Evolutionary conservation across 1,284 basidiomycete species (phyloP), one percentile per base, ranked within the genome.

Genomic region (Apiotrichum veenhuisii): DNA sequence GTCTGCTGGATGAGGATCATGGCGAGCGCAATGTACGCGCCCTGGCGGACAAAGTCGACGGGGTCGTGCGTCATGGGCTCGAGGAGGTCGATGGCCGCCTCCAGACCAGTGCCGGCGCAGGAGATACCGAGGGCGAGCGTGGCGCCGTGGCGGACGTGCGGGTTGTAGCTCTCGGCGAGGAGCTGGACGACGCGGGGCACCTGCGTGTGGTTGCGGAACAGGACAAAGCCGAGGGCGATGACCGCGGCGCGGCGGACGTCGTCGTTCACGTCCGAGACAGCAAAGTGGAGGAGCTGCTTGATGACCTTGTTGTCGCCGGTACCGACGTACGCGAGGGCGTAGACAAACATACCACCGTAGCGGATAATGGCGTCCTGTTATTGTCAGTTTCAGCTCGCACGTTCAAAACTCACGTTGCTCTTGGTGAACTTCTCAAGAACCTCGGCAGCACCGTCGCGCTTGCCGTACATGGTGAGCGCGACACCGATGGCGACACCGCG

Each of bases 31-130:
- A 95, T 86, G 77, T 93, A 91, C 4, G 94, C 93, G n/a, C 93
- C 93, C 78, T 98, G 94, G 25, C 93, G 87, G 54, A 98, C 94
- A 72, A 96, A 98, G 77, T 98, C 94, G 47, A 96, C 89, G 25
- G 92, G 86, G 67, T 98, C 94, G 70, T 89, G 94, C 23, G 91
- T 95, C 88, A 98, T 91, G 8, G 94, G 94, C 75, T 96, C 91
- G 55, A 98, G 80, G 62, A 98, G 89, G 64, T 92, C 91, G 55
- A 97, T 85, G 14, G 94, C 94, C 74, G 96, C 91, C 81, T 89
- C 87, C 51, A 94, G 83, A 57, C 93, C 94, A 23, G 94, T 97
- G n/a, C 94, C 94, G 23, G 94, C 93, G 68, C 93, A 98, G 18
- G 93, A 90, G 64, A 98, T 92, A 36, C 50, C 50, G 15, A 97